Percentiles rank a stretch among this genome's conserved stretches.
Evolutionary conservation across 768 basidiomycete genomes (phyloP).

Genomic region (Strobilomyces dryophilus): DNA sequence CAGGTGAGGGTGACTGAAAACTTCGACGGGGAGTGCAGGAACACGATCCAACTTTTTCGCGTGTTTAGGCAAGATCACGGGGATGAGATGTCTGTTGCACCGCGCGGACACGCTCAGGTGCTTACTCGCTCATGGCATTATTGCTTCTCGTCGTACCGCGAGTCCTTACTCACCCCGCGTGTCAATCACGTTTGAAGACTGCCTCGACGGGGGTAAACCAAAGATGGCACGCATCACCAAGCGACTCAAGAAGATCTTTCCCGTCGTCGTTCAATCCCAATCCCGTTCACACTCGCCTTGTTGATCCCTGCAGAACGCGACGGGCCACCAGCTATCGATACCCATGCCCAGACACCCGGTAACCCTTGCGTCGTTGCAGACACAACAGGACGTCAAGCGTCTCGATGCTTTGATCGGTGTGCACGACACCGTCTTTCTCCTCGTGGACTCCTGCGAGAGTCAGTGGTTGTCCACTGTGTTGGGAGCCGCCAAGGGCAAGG

Average conservation of each 20-base stretch:
- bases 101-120: constrained; percentile 97
- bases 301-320: constrained; percentile 57
- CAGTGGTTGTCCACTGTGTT: constrained; percentile 94
- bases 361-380: constrained; percentile 52
- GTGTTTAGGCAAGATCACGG: constrained; percentile 83
- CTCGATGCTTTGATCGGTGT: constrained; percentile 76
- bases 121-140: constrained; percentile 86
- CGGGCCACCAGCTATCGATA: constrained; percentile 72
- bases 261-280: constrained; percentile 67
- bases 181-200: constrained; percentile 95
- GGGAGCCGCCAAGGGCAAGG: constrained; percentile 82
- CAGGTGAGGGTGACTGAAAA: too few relatives aligned
- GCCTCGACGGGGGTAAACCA: constrained; percentile 85
- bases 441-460: constrained; percentile 98
- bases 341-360: constrained; percentile 99
- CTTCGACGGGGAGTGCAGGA: too few relatives aligned
- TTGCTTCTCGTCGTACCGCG: not conserved
- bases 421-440: constrained; percentile 88
- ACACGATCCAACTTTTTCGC: too few relatives aligned
- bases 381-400: constrained; percentile 60
- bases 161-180: constrained; percentile 67
- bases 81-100: constrained; percentile 76
- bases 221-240: constrained; percentile 92
- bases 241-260: constrained; percentile 82
- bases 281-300: not conserved